Conservation (phyloP, 257 asterid species). For the Handroanthus guayacan region DNA sequence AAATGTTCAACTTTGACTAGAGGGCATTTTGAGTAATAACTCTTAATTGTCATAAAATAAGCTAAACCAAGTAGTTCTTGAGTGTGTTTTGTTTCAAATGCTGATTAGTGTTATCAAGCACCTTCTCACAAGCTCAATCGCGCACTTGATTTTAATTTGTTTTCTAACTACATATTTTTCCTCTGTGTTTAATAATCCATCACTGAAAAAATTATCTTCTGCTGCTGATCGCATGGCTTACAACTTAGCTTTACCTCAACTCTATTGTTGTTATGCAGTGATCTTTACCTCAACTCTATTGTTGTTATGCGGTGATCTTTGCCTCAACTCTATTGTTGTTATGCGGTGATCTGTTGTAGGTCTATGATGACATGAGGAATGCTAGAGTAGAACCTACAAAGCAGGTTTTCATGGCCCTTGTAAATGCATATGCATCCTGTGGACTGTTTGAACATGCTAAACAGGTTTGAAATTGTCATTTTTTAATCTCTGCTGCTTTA, state of each 20-base stretch:
- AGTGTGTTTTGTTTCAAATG: slow-evolving; percentile 9
- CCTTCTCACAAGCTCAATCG: slow-evolving; percentile 6
- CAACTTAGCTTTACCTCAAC: slow-evolving; percentile 30
- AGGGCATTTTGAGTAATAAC: slow-evolving; percentile 16
- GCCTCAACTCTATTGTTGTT: slow-evolving; percentile 39
- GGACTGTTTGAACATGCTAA: slow-evolving; percentile 80
- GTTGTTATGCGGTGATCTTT: slow-evolving; percentile 35
- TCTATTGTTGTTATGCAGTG: slow-evolving; percentile 37
- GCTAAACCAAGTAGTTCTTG: slow-evolving; percentile 11
- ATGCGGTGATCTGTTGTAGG: slow-evolving; percentile 55
- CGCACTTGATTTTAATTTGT: slow-evolving; percentile 15
- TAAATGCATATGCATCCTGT: slow-evolving; percentile 85
- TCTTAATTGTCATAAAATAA: slow-evolving; percentile 16
- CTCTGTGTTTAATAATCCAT: slow-evolving; percentile 18
- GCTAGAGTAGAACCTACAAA: slow-evolving; percentile 63
- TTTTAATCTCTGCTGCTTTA: slow-evolving; percentile 24
- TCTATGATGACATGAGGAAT: slow-evolving; percentile 55
- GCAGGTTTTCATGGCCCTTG: slow-evolving; percentile 75
- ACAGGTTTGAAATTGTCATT: slow-evolving; percentile 55
- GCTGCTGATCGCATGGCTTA: slow-evolving; percentile 28
- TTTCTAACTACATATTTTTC: slow-evolving; percentile 12
- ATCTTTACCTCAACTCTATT: no score
- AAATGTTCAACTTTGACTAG: slow-evolving; percentile 20
- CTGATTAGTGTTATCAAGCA: slow-evolving; percentile 15
- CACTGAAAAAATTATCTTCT: slow-evolving; percentile 10